phyloP scores from a whole-genome alignment of 306 rosid genomes.

The Fagus crenata region DNA sequence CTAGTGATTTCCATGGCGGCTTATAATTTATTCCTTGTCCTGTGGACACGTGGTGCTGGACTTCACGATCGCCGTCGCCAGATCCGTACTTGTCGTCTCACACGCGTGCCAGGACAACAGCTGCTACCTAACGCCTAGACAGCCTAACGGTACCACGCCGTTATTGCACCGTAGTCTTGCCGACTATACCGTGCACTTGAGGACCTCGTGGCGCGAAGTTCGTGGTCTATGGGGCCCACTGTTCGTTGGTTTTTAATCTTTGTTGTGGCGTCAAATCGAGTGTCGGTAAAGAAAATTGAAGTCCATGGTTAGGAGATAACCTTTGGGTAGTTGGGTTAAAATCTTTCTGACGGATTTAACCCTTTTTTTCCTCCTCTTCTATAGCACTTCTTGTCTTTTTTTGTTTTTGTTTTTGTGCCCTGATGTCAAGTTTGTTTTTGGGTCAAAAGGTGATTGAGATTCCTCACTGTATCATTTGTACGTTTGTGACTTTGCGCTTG shows the following conservation, averaged over 20 bases:
- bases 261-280: slow-evolving; percentile 23
- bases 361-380: no score
- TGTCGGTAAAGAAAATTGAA: not conserved
- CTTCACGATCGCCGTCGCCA: slow-evolving; percentile 21
- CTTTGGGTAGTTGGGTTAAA: no score
- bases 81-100: slow-evolving; percentile 6
- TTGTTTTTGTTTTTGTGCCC: no score
- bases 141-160: slow-evolving; percentile 5
- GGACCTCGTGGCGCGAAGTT: slow-evolving; percentile 15
- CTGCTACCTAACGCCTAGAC: slow-evolving; percentile 16
- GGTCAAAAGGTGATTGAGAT: no score
- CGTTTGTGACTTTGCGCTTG: no score
- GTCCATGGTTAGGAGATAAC: no score
- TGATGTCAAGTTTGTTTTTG: no score
- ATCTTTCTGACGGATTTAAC: no score
- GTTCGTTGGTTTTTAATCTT: not conserved
- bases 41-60: slow-evolving; percentile 1
- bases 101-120: not conserved
- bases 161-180: not conserved
- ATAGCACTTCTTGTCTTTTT: no score
- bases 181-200: not conserved
- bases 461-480: no score
- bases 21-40: not conserved
- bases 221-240: slow-evolving; percentile 5
- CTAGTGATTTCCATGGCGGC: slow-evolving; percentile 9